Conservation (phyloP, 192 early-diverging fungal species). For the Bifiguratus adelaidae region DNA sequence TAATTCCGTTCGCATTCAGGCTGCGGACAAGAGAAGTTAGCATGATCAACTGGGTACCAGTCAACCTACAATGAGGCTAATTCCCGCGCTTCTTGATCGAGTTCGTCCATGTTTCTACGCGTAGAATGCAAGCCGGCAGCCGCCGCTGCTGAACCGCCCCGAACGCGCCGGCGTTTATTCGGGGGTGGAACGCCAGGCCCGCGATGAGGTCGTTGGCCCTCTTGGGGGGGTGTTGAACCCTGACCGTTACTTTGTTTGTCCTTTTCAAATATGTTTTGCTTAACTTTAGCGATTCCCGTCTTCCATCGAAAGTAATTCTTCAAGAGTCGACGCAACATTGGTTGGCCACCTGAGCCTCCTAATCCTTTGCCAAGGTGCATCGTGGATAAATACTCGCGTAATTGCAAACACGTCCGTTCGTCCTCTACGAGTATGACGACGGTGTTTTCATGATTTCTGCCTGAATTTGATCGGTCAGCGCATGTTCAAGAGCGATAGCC, state of each 20-base stretch:
- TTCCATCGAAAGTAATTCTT: constrained; percentile 74
- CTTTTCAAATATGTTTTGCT: constrained; percentile 10
- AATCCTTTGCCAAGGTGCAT: constrained; percentile 6
- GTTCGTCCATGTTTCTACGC: too few relatives aligned
- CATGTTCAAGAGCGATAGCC: too few relatives aligned
- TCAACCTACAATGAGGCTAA: too few relatives aligned
- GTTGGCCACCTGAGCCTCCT: constrained; percentile 8
- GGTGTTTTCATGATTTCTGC: too few relatives aligned
- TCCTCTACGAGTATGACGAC: constrained; percentile 67
- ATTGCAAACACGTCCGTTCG: constrained; percentile 48
- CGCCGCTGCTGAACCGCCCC: constrained; percentile 31
- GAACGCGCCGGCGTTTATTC: constrained; percentile 35
- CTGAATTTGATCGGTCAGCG: too few relatives aligned
- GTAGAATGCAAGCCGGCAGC: too few relatives aligned
- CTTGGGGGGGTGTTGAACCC: constrained; percentile 1
- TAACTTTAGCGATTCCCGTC: constrained; percentile 32
- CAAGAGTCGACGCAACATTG: constrained; percentile 34
- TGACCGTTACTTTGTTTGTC: too few relatives aligned
- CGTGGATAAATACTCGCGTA: constrained; percentile 41
- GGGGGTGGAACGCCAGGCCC: constrained; percentile 22
- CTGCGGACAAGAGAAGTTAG: too few relatives aligned
- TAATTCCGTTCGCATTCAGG: too few relatives aligned
- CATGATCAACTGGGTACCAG: too few relatives aligned
- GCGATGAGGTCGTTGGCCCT: background rate
- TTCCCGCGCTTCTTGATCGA: too few relatives aligned